Evolutionary conservation across 805 yeast species (phyloP).

Genomic region (Grigorovia jiainica): DNA sequence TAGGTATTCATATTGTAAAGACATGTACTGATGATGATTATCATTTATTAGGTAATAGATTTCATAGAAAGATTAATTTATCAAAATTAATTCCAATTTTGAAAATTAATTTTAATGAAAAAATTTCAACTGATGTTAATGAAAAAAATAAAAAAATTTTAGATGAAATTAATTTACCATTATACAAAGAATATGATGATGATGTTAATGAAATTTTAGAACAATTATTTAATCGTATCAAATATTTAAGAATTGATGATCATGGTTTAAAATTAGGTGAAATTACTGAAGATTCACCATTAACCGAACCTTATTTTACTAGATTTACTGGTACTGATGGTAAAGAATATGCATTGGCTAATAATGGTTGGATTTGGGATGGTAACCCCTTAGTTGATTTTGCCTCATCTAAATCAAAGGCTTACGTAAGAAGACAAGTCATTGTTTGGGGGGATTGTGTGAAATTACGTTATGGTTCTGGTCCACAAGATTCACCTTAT

Average conservation of each 20-base stretch:
- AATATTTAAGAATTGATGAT: constrained; percentile 63
- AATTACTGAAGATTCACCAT: constrained; percentile 46
- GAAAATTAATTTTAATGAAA: constrained; percentile 28
- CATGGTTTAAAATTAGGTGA: constrained; percentile 78
- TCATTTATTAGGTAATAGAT: constrained; percentile 38
- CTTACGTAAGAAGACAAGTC: constrained; percentile 83
- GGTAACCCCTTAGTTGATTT: constrained; percentile 91
- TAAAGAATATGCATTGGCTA: constrained; percentile 64
- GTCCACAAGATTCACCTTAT: constrained; percentile 76
- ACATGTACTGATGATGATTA: constrained; percentile 32
- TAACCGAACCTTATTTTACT: constrained; percentile 85
- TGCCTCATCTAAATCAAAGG: constrained; percentile 70
- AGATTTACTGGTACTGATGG: constrained; percentile 47
- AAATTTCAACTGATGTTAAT: constrained; percentile 25
- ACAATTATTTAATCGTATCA: constrained; percentile 69
- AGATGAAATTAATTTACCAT: constrained; percentile 68
- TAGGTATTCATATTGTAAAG: constrained; percentile 42
- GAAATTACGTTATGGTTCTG: constrained; percentile 74
- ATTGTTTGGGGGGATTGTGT: constrained; percentile 98
- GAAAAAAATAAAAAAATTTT: constrained; percentile 40
- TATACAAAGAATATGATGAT: constrained; percentile 65
- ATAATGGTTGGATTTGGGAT: constrained; percentile 98
- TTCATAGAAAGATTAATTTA: constrained; percentile 44
- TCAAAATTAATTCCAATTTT: constrained; percentile 45
- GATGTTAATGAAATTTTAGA: constrained; percentile 57